phyloP scores from a whole-genome alignment of 495 filamentous ascomycete species.

The Xylaria cubensis region DNA sequence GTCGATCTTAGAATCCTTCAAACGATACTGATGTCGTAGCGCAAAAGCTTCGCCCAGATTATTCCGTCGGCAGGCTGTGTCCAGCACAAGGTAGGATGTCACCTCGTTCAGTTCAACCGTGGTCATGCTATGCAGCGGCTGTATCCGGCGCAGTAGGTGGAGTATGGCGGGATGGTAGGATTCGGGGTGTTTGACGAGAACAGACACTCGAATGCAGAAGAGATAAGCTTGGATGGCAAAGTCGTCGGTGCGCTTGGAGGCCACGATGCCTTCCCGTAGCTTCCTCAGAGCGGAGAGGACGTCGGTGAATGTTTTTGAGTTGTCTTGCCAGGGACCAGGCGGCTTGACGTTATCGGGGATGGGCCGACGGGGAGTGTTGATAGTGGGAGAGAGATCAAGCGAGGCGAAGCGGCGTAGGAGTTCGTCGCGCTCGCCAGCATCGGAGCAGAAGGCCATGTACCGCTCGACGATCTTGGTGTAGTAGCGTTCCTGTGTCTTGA shows the following conservation, averaged over 20 bases:
- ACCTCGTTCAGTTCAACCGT: conserved; percentile 76
- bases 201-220: conserved; percentile 83
- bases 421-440: conserved; percentile 66
- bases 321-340: conserved; percentile 23
- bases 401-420: conserved; percentile 77
- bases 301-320: conserved; percentile 50
- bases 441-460: conserved; percentile 86
- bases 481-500: conserved; percentile 79
- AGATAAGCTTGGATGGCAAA: conserved; percentile 75
- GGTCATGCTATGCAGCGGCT: conserved; percentile 67
- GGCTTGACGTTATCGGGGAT: conserved; percentile 40
- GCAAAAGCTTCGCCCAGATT: conserved; percentile 75
- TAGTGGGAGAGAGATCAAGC: conserved; percentile 53
- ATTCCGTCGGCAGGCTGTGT: conserved; percentile 84
- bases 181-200: conserved; percentile 78
- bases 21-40: conserved; percentile 60
- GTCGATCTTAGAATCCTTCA: conserved; percentile 68
- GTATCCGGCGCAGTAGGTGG: conserved; percentile 75
- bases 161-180: conserved; percentile 89
- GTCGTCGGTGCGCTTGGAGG: conserved; percentile 69
- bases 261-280: conserved; percentile 85
- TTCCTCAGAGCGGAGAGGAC: conserved; percentile 82
- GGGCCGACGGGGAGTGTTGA: conserved; percentile 30
- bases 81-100: conserved; percentile 80
- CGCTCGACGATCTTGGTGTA: conserved; percentile 83